Evolutionary conservation across 352 stramenopile genomes (phyloP), one percentile per base, ranked within the genome.

Genomic region (Globisporangium parvum): DNA sequence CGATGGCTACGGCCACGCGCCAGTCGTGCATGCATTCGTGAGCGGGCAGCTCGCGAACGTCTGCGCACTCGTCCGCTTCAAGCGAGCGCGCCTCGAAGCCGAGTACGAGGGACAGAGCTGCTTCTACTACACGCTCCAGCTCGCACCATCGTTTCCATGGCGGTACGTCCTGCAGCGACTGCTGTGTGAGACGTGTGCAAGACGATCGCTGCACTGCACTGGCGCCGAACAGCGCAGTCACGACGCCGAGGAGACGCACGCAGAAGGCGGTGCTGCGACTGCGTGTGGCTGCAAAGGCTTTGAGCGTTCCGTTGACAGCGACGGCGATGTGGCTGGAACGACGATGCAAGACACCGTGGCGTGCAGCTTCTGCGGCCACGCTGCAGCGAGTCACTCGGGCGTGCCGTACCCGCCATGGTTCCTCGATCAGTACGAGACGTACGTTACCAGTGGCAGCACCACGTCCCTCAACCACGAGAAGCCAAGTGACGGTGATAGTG

Each of bases 361-460:
- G 2, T 89, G 80, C 54, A 50, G 55, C 6, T 87, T 88, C 50
- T 91, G 80, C 26, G 53, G 62, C 6, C 80, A 91, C 48, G 21
- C 48, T 17, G 51, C 54, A 1, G 41, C 49, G 2, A 35, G 15
- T 0, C 80, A 91, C 39, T 37, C 20, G 6, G 50, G 64, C 3
- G 28, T 88, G 3, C 78, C 80, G 18, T 71, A 75, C 35, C 80
- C 80, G 2, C 77, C 80, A 21, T 91, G 80, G 80, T 84, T 87
- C 57, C 60, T 65, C 40, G 80, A 91, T 41, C 74, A 87, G 47
- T 87, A 85, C 62, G 80, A 87, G 51, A 80, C 74, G 48, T 91
- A 89, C 41, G 3, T 62, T 12, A 15, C 3, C 18, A 0, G 20
- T 1, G 42, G 28, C 23, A 37, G 17, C 21, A 42, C 5, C 21